Percentiles rank a stretch among this genome's conserved stretches.
These are phyloP conservation scores for Circinella umbellata DNA, from an alignment of 371 early-diverging fungal genomes.

Conservation along the genomic window DNA sequence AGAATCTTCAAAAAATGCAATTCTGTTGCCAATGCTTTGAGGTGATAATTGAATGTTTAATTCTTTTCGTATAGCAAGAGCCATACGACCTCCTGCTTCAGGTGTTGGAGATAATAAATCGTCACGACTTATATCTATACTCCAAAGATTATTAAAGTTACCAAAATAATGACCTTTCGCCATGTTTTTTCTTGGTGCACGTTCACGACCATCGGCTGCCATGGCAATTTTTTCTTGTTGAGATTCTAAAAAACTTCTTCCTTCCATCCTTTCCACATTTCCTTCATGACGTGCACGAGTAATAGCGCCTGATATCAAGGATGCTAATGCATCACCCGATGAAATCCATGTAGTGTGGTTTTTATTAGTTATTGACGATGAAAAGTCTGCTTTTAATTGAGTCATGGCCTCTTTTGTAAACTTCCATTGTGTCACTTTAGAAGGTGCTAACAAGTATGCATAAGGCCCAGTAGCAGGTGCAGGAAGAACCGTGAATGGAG, in stretches of 20 bases:
- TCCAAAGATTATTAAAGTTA: conserved; percentile 45
- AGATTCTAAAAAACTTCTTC: conserved; percentile 33
- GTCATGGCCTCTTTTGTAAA: conserved; percentile 31
- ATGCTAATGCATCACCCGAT: conserved; percentile 48
- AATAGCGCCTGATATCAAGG: conserved; percentile 38
- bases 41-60: conserved; percentile 34
- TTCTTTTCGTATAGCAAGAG: conserved; percentile 38
- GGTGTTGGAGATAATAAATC: conserved; percentile 31
- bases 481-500: conserved; percentile 35
- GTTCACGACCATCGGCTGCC: conserved; percentile 49
- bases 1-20: conserved; percentile 41
- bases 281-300: conserved; percentile 42
- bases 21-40: conserved; percentile 36
- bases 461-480: conserved; percentile 28
- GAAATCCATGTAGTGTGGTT: conserved; percentile 36
- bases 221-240: conserved; percentile 36
- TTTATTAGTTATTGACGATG: conserved; percentile 19
- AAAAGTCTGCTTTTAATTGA: conserved; percentile 36
- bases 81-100: conserved; percentile 34
- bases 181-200: conserved; percentile 38
- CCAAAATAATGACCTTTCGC: conserved; percentile 38
- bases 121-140: conserved; percentile 27
- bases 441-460: conserved; percentile 35
- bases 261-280: conserved; percentile 33
- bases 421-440: conserved; percentile 33